Conservation (phyloP, 345 rosid genomes). For the Limnanthes douglasii region DNA sequence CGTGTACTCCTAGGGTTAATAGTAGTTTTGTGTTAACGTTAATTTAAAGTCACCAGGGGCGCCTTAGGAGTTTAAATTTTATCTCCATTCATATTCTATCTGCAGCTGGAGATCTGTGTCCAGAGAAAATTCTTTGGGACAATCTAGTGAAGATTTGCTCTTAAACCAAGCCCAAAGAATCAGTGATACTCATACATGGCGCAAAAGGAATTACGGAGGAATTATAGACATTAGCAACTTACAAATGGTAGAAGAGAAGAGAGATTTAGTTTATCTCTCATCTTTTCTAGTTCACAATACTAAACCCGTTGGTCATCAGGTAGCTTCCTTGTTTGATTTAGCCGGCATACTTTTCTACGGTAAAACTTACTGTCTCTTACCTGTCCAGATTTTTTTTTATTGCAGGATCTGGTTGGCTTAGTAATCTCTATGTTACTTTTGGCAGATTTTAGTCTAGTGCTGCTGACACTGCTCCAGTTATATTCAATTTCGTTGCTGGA, state of each 20-base stretch:
- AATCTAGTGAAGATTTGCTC: constrained; percentile 18
- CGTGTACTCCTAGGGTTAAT: too few relatives aligned
- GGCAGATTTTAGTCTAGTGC: constrained; percentile 70
- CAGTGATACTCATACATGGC: constrained; percentile 6
- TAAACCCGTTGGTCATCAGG: constrained; percentile 92
- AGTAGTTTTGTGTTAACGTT: too few relatives aligned
- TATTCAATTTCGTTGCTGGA: constrained; percentile 67
- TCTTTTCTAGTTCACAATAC: constrained; percentile 51
- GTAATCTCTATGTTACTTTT: constrained; percentile 64
- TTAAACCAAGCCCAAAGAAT: constrained; percentile 7
- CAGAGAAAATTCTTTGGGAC: constrained; percentile 13
- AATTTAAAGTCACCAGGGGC: too few relatives aligned
- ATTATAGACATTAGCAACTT: constrained; percentile 56
- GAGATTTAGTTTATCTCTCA: constrained; percentile 31
- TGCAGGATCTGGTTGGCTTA: constrained; percentile 86
- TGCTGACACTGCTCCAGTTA: constrained; percentile 82
- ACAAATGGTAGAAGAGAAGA: constrained; percentile 40
- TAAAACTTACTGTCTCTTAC: constrained; percentile 1
- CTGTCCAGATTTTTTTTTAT: not conserved
- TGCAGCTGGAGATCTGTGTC: too few relatives aligned
- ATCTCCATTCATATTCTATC: too few relatives aligned
- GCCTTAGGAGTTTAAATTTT: too few relatives aligned
- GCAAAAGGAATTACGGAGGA: constrained; percentile 34
- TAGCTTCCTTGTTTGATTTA: constrained; percentile 10
- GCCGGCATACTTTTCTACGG: too few relatives aligned